Conservation (phyloP, 2,329 filamentous ascomycete genomes). For the Aspergillus glaucus region DNA sequence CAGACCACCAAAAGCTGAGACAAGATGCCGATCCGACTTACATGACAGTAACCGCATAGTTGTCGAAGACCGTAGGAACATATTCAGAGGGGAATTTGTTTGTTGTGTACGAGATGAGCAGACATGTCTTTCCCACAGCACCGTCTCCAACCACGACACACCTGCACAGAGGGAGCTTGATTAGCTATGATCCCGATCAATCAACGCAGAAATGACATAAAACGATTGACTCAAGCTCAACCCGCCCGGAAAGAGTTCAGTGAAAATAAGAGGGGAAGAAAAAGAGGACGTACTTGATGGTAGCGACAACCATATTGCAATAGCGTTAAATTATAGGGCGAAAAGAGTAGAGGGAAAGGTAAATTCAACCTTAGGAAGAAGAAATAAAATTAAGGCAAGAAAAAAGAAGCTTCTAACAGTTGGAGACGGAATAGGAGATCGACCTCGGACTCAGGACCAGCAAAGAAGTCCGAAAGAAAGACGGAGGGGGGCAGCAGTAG, state of each 20-base stretch:
- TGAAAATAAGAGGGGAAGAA: conserved; percentile 4
- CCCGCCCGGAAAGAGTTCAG: conserved; percentile 2
- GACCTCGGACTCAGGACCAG: background rate
- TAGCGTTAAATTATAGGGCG: background rate
- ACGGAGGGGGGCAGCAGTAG: conserved; percentile 2
- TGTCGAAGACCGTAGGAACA: conserved; percentile 98
- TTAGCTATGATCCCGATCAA: conserved; percentile 14
- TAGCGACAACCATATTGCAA: conserved; percentile 53
- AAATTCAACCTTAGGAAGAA: background rate
- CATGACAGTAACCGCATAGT: conserved; percentile 99
- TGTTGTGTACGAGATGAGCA: conserved; percentile 98
- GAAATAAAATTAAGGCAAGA: background rate
- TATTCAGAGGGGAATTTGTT: conserved; percentile 99
- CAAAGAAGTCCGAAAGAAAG: conserved; percentile 1
- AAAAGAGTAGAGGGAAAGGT: conserved; percentile 7
- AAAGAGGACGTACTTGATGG: conserved; percentile 51
- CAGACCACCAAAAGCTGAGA: background rate
- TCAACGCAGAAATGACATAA: conserved; percentile 4
- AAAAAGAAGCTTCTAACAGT: background rate
- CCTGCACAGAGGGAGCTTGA: conserved; percentile 44
- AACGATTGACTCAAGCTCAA: conserved; percentile 1
- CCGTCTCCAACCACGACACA: conserved; percentile 98
- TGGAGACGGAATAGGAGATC: conserved; percentile 2
- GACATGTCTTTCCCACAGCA: conserved; percentile 98
- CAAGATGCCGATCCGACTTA: conserved; percentile 49